Base-by-base conservation (phyloP, 768 basidiomycete species). In the Suillus ampliporus region DNA sequence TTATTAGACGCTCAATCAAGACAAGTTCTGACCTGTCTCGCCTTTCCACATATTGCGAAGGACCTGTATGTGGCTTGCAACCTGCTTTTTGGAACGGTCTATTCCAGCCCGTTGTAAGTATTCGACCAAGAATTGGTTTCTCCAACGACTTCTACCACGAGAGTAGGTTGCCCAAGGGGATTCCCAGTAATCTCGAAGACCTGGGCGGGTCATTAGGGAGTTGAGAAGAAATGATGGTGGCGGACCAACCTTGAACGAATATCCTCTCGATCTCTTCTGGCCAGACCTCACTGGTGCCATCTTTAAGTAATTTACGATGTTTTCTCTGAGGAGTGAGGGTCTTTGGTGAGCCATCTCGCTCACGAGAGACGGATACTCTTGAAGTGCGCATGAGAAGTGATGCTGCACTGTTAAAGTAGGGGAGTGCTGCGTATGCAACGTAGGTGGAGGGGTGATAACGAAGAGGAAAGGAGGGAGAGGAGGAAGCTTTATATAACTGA, bases 31-130 rank as follows among this genome's bases (percentile, higher is more conserved):
- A 90, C 91, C 88, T 80, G 87, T 83, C 63, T 90, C 86, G 26
- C 90, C 91, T 73, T 92, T 92, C 91, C 90, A 92, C 91, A 93
- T 93, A 71, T 93, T 93, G 57, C 91, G 80, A 60, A 92, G 74
- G 61, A 92, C 91, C 71, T 94, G 92, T 58, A 94, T 90, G 69
- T 94, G 92, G 74, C 89, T 91, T n/a, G 92, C 92, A 66, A 94
- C 92, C 74, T 94, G 92, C 75, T 94, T 93, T 82, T 93, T 93
- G 50, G 90, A 83, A 46, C 92, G 87, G 31, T 82, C 82, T 71
- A 94, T 84, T 60, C 88, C 89, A 41, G 82, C 78, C 66, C 86
- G 87, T 60, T 87, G 82, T 63, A 94, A 85, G 69, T 90, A 89
- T 66, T 92, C 90, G 72, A 93, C 91, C 65, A 94, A 85, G 72